Evolutionary conservation across 148 eudicot genomes (phyloP), one percentile per base, ranked within the genome.

Genomic region (Vaccinium vitisidaea): DNA sequence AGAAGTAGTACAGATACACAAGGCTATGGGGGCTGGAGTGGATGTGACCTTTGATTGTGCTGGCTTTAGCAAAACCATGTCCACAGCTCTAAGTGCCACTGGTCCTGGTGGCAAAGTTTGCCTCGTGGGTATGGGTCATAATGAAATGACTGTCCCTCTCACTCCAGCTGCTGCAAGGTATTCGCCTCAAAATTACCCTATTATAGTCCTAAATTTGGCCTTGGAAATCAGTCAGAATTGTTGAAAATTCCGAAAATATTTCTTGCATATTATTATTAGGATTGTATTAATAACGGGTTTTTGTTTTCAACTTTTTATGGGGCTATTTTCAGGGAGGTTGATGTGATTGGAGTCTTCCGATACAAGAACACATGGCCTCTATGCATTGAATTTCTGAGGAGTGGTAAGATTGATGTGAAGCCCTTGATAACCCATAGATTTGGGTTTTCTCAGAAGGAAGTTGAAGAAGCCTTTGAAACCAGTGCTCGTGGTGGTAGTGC

Each of bases 361-460:
- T 95, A 93, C 97, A 95, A 93, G 89, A 95, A 95, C 86, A 95
- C 98, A 8, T 93, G 98, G 98, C 97, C 98, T 1, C 86, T 95
- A 50, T 95, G 98, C 88, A 88, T 95, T 14, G 98, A 94, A 84
- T 93, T 95, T 80, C 76, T 95, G 69, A 90, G 84, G 76, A 94
- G 96, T 65, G 98, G 98, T 49, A 95, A 95, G 89, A 90, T 95
- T 59, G 96, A 95, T 79, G 95, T 94, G 89, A 95, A 94, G 90
- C 98, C 98, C 5, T 88, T 95, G 79, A 95, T 95, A 86, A 95
- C 98, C 27, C 98, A 94, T 84, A 90, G 98, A 85, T 94, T 84
- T 53, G 98, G 98, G 50, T 95, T 95, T 91, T 92, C 96, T 48
- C 95, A 95, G 82, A 81, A 88, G 85, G 98, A 94, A 87, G 95